phyloP scores from a whole-genome alignment of 345 rosid species.

The Mercurialis annua region DNA sequence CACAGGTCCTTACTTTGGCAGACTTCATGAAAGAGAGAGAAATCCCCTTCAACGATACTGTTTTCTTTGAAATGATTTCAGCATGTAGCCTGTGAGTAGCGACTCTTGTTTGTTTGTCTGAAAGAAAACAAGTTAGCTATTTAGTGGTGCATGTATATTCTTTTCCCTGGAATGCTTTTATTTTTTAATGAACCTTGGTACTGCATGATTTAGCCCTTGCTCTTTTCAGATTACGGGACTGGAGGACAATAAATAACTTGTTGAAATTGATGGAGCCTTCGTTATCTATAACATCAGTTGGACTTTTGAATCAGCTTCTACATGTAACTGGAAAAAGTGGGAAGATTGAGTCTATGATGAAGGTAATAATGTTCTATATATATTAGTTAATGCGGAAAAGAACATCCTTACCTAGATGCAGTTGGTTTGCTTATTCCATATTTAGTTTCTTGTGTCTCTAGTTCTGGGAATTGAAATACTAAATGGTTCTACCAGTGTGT shows the following conservation, averaged over 20 bases:
- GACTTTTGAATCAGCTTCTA: conserved; percentile 71
- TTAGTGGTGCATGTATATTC: neutral
- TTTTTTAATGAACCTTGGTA: neutral
- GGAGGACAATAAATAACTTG: conserved; percentile 56
- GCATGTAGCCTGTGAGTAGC: conserved; percentile 79
- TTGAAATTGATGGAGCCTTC: conserved; percentile 70
- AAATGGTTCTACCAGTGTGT: neutral
- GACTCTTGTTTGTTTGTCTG: conserved; percentile 1
- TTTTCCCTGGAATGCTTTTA: too few species aligned
- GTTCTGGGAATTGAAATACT: neutral
- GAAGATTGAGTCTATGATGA: conserved; percentile 73
- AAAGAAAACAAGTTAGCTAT: neutral
- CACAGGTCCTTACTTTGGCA: conserved; percentile 64
- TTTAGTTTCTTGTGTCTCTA: neutral
- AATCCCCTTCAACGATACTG: conserved; percentile 55
- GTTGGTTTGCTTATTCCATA: neutral
- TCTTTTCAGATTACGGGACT: conserved; percentile 62
- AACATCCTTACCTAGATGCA: neutral
- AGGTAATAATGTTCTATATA: conserved; percentile 40
- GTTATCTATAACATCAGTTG: conserved; percentile 49
- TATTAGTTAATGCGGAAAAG: neutral
- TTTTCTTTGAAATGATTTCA: conserved; percentile 72
- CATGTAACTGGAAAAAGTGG: conserved; percentile 82
- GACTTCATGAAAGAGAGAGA: conserved; percentile 63
- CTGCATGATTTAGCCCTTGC: neutral